A percentile compares a stretch with the other conserved stretches of the same genome.
Evolutionary conservation across 83 land plant genomes (phyloP).

Genomic region (Diphasiastrum complanatum): DNA sequence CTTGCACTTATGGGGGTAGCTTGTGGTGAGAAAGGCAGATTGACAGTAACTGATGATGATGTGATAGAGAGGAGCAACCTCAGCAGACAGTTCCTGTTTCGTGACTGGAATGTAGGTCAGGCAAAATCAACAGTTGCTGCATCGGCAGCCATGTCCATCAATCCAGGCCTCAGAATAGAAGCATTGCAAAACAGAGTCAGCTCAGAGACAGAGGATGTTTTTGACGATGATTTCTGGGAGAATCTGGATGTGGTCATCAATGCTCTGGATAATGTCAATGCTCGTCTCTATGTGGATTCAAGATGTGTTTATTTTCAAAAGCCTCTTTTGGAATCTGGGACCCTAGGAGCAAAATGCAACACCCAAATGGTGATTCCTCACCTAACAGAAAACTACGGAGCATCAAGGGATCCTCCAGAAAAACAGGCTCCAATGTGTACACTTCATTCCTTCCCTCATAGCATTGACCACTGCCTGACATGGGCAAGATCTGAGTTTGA

Average conservation of each 20-base stretch:
- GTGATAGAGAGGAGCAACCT: slow-evolving; percentile 7
- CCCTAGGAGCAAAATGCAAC: too few species aligned
- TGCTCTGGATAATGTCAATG: too few species aligned
- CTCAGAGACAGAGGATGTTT: too few species aligned
- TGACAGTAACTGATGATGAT: slow-evolving; percentile 1
- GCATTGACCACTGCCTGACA: slow-evolving; percentile 15
- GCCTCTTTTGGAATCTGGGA: too few species aligned
- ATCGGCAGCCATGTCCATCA: neutral
- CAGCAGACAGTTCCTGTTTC: slow-evolving; percentile 8
- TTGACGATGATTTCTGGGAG: too few species aligned
- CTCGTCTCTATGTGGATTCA: too few species aligned
- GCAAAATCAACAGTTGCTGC: slow-evolving; percentile 7
- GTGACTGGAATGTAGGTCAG: slow-evolving; percentile 4
- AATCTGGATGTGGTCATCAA: too few species aligned
- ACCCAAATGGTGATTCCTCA: slow-evolving; percentile 15
- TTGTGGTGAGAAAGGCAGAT: neutral
- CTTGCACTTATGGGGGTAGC: slow-evolving; percentile 8
- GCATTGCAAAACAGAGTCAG: slow-evolving; percentile 1
- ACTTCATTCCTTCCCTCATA: slow-evolving; percentile 10
- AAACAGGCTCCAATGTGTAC: slow-evolving; percentile 18
- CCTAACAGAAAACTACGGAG: too few species aligned
- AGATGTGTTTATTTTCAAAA: too few species aligned
- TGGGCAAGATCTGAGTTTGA: too few species aligned
- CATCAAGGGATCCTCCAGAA: slow-evolving; percentile 13
- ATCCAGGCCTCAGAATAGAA: neutral